Base-by-base conservation (phyloP, 768 basidiomycete genomes). In the Rubroboletus pulcherrimus region DNA sequence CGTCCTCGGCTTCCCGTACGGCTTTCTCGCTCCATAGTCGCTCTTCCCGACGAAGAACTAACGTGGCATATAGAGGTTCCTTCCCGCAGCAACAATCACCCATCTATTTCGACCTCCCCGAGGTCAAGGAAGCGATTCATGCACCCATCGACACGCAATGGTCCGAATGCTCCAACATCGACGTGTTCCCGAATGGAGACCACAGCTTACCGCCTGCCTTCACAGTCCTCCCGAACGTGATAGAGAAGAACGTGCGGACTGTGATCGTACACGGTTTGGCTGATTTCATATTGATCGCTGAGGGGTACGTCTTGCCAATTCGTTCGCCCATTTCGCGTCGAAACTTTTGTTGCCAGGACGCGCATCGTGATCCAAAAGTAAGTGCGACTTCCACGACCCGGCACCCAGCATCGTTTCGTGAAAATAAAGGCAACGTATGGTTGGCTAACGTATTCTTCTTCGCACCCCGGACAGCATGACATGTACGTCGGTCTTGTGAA, bases 1-100 rank as follows among this genome's bases (percentile, higher is more conserved):
- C 57, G 87, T 89, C 6, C 83, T 90, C 31, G 88, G 87, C n/a
- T 89, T 86, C 78, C 87, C 88, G 83, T 87, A 62, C 34, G 82
- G 66, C 2, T 10, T 33, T 47, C 45, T 34, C 24, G 2, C 12
- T 42, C 15, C 15, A 5, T 9, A 12, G 2, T 15, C 5, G 0
- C 15, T 41, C 17, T 45, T 34, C 3, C 44, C 17, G 21, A 33
- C n/a, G 34, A 19, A 9, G 29, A 38, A 46, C 43, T 51, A 5
- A 63, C 24, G 17, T 19, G n/a, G 2, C 17, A 15, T 11, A 10
- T 62, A 85, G 83, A 2, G 84, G 83, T 9, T 80, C 83, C 0
- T 85, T 82, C 70, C 59, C 64, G 3, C 74, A 88, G 31, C 62
- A 64, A 5, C 87, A 88, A 61, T 65, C 80, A 0, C 87, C 87